phyloP scores from a whole-genome alignment of 495 filamentous ascomycete species.

The Amphirosellinia nigrospora region DNA sequence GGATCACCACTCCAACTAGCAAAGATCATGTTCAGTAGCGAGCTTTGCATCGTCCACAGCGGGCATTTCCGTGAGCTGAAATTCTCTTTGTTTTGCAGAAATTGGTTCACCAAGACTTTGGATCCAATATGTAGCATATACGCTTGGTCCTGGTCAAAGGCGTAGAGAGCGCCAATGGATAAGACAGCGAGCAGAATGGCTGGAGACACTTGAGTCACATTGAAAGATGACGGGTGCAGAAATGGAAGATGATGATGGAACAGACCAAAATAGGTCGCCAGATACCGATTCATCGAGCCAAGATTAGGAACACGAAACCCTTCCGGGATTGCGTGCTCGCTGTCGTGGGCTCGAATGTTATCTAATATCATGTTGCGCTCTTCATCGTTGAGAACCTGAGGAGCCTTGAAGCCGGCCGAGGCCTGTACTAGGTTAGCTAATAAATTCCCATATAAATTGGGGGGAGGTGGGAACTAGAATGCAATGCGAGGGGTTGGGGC shows the following conservation, averaged over 20 bases:
- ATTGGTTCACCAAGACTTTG: slow-evolving; percentile 94
- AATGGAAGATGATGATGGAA: slow-evolving; percentile 98
- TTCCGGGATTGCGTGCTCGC: slow-evolving; percentile 80
- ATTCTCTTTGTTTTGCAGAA: slow-evolving; percentile 96
- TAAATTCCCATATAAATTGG: slow-evolving; percentile 52
- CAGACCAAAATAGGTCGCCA: slow-evolving; percentile 94
- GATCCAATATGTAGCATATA: slow-evolving; percentile 97
- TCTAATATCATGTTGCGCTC: slow-evolving; percentile 83
- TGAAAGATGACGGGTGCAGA: slow-evolving; percentile 91
- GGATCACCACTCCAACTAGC: slow-evolving; percentile 99
- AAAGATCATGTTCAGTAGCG: slow-evolving; percentile 97
- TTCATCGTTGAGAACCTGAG: slow-evolving; percentile 74
- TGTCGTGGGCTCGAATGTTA: slow-evolving; percentile 80
- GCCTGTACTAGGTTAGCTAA: slow-evolving; percentile 55
- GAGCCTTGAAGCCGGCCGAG: slow-evolving; percentile 68
- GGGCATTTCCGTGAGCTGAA: slow-evolving; percentile 99
- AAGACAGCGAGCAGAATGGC: slow-evolving; percentile 88
- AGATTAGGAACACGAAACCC: slow-evolving; percentile 86
- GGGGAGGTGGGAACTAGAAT: slow-evolving; percentile 72
- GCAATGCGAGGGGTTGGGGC: slow-evolving; percentile 66
- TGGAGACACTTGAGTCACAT: slow-evolving; percentile 75
- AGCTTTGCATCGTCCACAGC: slow-evolving; percentile 96
- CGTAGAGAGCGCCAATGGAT: slow-evolving; percentile 95
- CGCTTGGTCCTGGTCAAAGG: slow-evolving; percentile 94
- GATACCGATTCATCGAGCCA: slow-evolving; percentile 80